Evolutionary conservation across 163 green algal genomes (phyloP), one percentile per base, ranked within the genome.

Genomic region (Scenedesmus sp.): DNA sequence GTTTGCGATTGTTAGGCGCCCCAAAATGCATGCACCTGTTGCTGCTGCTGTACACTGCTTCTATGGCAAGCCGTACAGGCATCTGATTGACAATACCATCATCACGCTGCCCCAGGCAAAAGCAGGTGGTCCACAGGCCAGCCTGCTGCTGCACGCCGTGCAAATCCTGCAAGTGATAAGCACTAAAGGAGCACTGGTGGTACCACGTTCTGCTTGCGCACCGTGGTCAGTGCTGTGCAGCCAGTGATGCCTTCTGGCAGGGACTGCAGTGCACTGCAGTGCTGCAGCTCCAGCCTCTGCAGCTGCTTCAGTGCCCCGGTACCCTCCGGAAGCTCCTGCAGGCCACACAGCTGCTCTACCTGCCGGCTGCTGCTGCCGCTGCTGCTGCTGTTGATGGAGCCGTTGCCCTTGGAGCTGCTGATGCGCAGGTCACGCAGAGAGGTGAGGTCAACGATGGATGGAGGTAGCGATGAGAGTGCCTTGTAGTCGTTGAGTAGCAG

Each of bases 241-340:
- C 70, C 70, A n/a, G 70, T 52, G 70, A 79, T 52, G 23, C 70
- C 70, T 4, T 90, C 85, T 20, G 85, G 85, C 26, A 90, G 26
- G 1, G 46, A n/a, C 0, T 1, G 1, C 13, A 85, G 34, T 62
- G 34, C 52, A 52, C 62, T 82, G 85, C 84, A 89, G 4, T 62
- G 16, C 59, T 83, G 55, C 55, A 90, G 59, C 26, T 82, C 62
- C 6, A 90, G 85, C 59, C n/a, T 13, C 59, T 60, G 85, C 85
- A 90, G 62, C n/a, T 46, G n/a, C 34, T 18, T 60, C 62, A 90
- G 46, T 2, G 1, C 18, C n/a, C 85, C 85, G 26, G 82, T 34
- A 6, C 7, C 34, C n/a, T 82, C 26, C 46, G 85, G 85, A 60
- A 90, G 85, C 77, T 4, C 26, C 77, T 85, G 46, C 77, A 85